Conservation (phyloP, 768 basidiomycete genomes). For the Mycena vitilis region DNA sequence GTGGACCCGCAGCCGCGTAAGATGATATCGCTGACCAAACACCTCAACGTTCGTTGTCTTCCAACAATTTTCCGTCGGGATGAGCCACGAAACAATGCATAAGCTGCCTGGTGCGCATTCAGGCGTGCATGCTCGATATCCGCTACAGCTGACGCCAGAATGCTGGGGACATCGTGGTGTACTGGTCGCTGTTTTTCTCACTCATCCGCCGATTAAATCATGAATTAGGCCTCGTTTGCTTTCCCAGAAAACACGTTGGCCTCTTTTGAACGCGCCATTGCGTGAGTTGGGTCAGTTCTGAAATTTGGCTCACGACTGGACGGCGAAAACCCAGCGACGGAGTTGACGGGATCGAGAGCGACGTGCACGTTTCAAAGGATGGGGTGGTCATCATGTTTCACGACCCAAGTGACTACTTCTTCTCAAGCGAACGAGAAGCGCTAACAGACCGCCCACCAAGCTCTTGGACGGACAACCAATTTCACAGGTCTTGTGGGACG, state of each 20-base stretch:
- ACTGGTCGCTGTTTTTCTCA: constrained; percentile 3
- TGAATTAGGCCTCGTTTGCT: constrained; percentile 67
- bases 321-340: constrained; percentile 16
- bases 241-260: constrained; percentile 81
- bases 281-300: constrained; percentile 18
- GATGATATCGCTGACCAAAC: no score
- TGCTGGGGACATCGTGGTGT: constrained; percentile 55
- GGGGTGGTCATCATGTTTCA: constrained; percentile 79
- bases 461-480: constrained; percentile 70
- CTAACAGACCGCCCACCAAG: constrained; percentile 42
- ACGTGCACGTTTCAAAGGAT: constrained; percentile 79
- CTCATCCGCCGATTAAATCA: background rate
- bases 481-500: constrained; percentile 48
- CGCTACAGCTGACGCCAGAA: constrained; percentile 45
- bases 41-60: background rate
- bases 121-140: background rate
- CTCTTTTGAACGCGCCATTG: constrained; percentile 77
- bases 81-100: background rate
- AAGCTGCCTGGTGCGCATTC: constrained; percentile 26
- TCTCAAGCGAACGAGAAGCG: constrained; percentile 6
- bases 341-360: constrained; percentile 43
- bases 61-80: background rate
- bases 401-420: constrained; percentile 61
- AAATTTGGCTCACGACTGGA: background rate
- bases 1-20: no score